phyloP scores from a whole-genome alignment of 2,329 filamentous ascomycete species.

The Aspergillus sp. region DNA sequence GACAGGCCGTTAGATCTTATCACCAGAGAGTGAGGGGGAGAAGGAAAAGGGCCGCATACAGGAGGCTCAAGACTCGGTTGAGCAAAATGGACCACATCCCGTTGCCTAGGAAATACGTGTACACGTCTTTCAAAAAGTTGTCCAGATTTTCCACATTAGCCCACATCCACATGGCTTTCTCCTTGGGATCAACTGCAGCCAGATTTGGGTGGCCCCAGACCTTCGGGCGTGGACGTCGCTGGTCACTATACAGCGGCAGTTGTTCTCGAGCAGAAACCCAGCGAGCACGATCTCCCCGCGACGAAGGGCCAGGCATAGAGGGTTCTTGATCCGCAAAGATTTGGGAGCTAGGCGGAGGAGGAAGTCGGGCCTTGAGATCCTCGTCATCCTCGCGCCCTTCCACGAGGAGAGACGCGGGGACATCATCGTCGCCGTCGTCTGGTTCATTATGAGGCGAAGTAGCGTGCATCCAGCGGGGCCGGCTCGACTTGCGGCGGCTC shows the following conservation, averaged over 20 bases:
- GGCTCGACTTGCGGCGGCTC: conserved; percentile 27
- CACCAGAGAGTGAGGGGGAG: background rate
- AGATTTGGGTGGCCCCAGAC: conserved; percentile 35
- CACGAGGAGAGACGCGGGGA: conserved; percentile 62
- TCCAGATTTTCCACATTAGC: conserved; percentile 88
- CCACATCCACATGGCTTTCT: conserved; percentile 89
- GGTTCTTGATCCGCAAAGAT: conserved; percentile 21
- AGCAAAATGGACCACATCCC: conserved; percentile 84
- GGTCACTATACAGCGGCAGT: conserved; percentile 33
- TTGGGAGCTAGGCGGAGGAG: conserved; percentile 32
- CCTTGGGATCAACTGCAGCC: conserved; percentile 58
- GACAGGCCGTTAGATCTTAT: no score
- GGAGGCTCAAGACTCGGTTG: conserved; percentile 66
- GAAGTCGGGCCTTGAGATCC: conserved; percentile 38
- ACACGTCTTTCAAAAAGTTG: conserved; percentile 80
- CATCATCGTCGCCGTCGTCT: conserved; percentile 61
- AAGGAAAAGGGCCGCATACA: conserved; percentile 53
- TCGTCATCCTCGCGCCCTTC: conserved; percentile 49
- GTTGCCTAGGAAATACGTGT: conserved; percentile 79
- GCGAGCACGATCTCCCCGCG: conserved; percentile 44
- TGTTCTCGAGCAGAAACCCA: conserved; percentile 51
- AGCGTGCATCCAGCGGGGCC: conserved; percentile 32
- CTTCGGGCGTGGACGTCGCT: conserved; percentile 18
- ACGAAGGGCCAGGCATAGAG: conserved; percentile 41
- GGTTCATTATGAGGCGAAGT: conserved; percentile 34